Base-by-base conservation (phyloP, 805 yeast species). In the Candida lessepsii region DNA sequence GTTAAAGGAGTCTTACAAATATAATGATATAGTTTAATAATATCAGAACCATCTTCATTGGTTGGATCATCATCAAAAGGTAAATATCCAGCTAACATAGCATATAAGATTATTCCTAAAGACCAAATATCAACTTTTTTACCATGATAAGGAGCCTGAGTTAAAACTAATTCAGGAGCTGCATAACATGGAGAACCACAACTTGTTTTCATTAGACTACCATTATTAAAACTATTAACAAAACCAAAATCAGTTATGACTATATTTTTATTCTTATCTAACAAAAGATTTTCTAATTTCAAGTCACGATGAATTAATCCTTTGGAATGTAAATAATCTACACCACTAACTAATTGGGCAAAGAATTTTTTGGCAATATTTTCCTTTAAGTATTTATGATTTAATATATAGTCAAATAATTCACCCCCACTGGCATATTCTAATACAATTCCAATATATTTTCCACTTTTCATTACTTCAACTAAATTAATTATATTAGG, bases 101-200 rank as follows among this genome's bases (percentile, higher is more conserved):
- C 97, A 57, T 89, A 93, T 30, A 93, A 66, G 39, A 93, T 93
- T 20, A 93, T 90, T 44, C 99, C 99, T 53, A 96, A 80, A 0
- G 96, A 87, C 99, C 99, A 93, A 30, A 90, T 84, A 63, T 93
- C 99, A 23, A 88, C 97, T 62, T 88, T 89, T 46, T 88, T 77
- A 16, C 96, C 97, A 50, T 86, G 88, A 58, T 93, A 93, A 11
- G 95, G 89, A 39, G 81, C 76, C 47, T 81, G 86, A 9, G 91
- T 83, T 21, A 89, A 83, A 3, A 93, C 99, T 42, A 93, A 67
- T 59, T 93, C 99, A 0, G 99, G 99, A 1, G 99, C 99, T 0
- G 99, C 99, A 62, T 91, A 91, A 61, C 99, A 91, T 1, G 99
- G 99, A 2, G 96, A 87, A 1, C 99, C 99, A 61, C 99, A 91